Percentiles rank a stretch among this genome's conserved stretches.
These are phyloP conservation scores for Rhodocollybia butyracea DNA, from an alignment of 768 basidiomycete genomes.

Conservation along the genomic window DNA sequence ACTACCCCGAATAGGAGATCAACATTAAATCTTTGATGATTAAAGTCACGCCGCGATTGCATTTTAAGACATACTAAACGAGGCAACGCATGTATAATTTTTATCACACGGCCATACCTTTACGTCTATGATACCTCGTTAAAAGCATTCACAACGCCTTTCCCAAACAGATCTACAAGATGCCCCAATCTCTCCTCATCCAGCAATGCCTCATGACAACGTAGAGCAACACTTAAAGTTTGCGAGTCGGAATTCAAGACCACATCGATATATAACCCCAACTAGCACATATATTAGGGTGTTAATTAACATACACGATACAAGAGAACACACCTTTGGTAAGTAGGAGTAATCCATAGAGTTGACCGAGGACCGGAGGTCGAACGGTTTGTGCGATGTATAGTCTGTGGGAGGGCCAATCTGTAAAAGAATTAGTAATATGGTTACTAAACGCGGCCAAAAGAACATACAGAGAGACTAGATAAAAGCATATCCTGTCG, in stretches of 20 bases:
- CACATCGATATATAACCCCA: conserved; percentile 5
- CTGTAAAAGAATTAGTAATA: background rate
- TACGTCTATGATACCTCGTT: no score
- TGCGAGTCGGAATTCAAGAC: conserved; percentile 1
- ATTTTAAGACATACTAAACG: no score
- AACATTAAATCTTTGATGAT: no score
- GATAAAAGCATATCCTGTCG: background rate
- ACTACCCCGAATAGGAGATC: no score
- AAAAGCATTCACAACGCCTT: background rate
- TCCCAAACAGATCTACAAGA: background rate
- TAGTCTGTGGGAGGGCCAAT: conserved; percentile 8
- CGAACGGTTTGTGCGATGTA: background rate
- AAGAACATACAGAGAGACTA: conserved; percentile 5
- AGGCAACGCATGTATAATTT: no score
- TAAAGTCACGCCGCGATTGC: no score
- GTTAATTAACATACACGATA: background rate
- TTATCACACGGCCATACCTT: no score
- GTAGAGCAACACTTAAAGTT: background rate
- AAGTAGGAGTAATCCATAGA: conserved; percentile 4
- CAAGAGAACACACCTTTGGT: background rate
- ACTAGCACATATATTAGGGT: background rate
- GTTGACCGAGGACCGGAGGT: background rate
- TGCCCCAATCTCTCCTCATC: background rate
- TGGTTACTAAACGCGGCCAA: background rate
- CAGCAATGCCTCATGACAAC: conserved; percentile 6